Evolutionary conservation across 306 rosid species (phyloP).

Genomic region (Vachellia pachyceras): DNA sequence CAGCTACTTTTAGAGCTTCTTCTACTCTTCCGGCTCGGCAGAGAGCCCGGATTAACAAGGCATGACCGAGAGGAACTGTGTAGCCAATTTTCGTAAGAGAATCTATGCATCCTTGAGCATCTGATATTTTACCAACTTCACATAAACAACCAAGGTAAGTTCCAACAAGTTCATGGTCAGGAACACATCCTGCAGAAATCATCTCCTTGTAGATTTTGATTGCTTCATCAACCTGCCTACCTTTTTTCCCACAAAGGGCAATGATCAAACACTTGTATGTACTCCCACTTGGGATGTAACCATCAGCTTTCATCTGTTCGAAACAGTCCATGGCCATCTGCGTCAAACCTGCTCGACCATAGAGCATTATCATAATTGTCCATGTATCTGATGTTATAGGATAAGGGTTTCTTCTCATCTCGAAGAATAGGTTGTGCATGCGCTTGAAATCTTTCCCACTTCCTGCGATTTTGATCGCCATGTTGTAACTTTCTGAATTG

Average conservation of each 20-base stretch:
- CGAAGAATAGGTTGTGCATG: slow-evolving; percentile 81
- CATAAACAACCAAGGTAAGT: slow-evolving; percentile 76
- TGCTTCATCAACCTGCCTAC: slow-evolving; percentile 84
- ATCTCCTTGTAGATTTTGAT: slow-evolving; percentile 59
- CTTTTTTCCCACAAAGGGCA: slow-evolving; percentile 73
- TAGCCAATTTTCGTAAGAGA: slow-evolving; percentile 63
- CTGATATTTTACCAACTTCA: slow-evolving; percentile 62
- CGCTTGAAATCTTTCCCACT: slow-evolving; percentile 85
- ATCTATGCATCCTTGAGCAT: slow-evolving; percentile 68
- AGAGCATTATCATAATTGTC: slow-evolving; percentile 91
- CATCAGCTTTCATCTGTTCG: slow-evolving; percentile 70
- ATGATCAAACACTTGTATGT: slow-evolving; percentile 84
- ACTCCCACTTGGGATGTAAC: slow-evolving; percentile 60
- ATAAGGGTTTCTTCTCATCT: slow-evolving; percentile 77
- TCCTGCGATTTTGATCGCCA: slow-evolving; percentile 88
- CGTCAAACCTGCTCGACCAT: slow-evolving; percentile 87
- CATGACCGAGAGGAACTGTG: slow-evolving; percentile 56
- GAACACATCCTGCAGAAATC: slow-evolving; percentile 57
- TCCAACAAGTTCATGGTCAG: slow-evolving; percentile 81
- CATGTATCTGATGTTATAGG: slow-evolving; percentile 78
- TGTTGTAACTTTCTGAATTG: slow-evolving; percentile 76
- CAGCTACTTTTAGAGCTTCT: slow-evolving; percentile 65
- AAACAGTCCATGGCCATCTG: slow-evolving; percentile 72
- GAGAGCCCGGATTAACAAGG: slow-evolving; percentile 74
- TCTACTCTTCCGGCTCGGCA: slow-evolving; percentile 76